phyloP scores from a whole-genome alignment of 352 stramenopile genomes.

The Globisporangium radiosum region DNA sequence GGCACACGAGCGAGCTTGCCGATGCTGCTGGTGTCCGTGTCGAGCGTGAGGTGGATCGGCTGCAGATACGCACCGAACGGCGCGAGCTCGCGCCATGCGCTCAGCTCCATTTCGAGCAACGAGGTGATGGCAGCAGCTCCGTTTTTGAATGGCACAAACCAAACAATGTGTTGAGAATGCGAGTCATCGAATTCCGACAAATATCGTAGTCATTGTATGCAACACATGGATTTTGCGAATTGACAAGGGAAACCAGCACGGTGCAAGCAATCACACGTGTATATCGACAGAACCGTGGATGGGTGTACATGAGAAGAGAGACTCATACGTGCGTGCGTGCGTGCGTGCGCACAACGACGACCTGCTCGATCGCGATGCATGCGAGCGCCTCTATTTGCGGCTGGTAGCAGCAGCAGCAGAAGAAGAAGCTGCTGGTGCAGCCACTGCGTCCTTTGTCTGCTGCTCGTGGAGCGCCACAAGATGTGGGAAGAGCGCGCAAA shows the following conservation, averaged over 20 bases:
- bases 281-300: too few relatives aligned
- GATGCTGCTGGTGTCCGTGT: background rate
- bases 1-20: background rate
- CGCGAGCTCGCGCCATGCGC: slow-evolving; percentile 25
- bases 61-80: slow-evolving; percentile 39
- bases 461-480: slow-evolving; percentile 53
- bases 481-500: slow-evolving; percentile 80
- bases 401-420: background rate
- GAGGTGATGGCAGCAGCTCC: background rate
- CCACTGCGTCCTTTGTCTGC: slow-evolving; percentile 1
- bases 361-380: too few relatives aligned
- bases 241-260: too few relatives aligned
- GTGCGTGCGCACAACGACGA: too few relatives aligned
- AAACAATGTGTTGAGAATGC: background rate
- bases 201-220: background rate
- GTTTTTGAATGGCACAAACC: background rate
- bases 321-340: too few relatives aligned
- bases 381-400: background rate
- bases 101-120: slow-evolving; percentile 8
- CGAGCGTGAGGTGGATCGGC: slow-evolving; percentile 33
- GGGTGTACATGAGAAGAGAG: too few relatives aligned
- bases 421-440: background rate
- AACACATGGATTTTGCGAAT: too few relatives aligned
- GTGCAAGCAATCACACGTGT: too few relatives aligned
- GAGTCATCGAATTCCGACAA: background rate